These are phyloP conservation scores for Leucosporidium creatinivorum DNA, from an alignment of 768 basidiomycete genomes.

Conservation along the genomic window DNA sequence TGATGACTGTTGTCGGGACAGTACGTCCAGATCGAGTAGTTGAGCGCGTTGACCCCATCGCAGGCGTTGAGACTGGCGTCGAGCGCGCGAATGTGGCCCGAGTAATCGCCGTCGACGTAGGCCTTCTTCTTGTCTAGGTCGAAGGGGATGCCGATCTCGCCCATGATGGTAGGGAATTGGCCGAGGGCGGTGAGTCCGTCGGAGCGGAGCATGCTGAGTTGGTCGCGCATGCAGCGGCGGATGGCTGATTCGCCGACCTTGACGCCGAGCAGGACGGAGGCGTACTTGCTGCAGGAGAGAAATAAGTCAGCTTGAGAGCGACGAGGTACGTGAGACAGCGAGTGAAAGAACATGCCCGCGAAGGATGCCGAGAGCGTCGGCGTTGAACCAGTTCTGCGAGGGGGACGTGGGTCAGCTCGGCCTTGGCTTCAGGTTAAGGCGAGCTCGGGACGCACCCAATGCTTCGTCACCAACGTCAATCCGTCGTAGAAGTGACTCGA, in stretches of 20 bases:
- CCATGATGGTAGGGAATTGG: constrained; percentile 77
- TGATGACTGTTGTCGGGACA: constrained; percentile 61
- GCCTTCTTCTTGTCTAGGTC: constrained; percentile 83
- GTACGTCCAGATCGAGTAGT: constrained; percentile 46
- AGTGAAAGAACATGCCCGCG: constrained; percentile 47
- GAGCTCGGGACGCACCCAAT: constrained; percentile 50
- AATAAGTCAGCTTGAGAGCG: background rate
- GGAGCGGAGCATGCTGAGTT: constrained; percentile 67
- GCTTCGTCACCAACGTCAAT: constrained; percentile 79
- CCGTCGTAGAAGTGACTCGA: constrained; percentile 92
- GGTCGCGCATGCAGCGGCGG: constrained; percentile 68
- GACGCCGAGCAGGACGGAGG: constrained; percentile 59
- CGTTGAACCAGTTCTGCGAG: constrained; percentile 71
- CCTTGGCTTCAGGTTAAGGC: background rate
- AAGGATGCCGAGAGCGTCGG: constrained; percentile 85
- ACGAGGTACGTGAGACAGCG: constrained; percentile 33
- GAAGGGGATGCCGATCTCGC: constrained; percentile 90
- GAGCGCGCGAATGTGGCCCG: constrained; percentile 40
- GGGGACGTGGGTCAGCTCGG: background rate
- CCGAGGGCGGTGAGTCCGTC: constrained; percentile 60
- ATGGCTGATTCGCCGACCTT: constrained; percentile 78
- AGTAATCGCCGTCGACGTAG: constrained; percentile 75
- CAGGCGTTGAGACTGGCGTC: constrained; percentile 45
- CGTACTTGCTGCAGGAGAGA: constrained; percentile 50
- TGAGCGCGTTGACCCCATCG: constrained; percentile 45